A percentile compares a stretch with the other conserved stretches of the same genome.
These are phyloP conservation scores for Cladosporium sp. DNA, from an alignment of 2,329 filamentous ascomycete species.

Conservation along the genomic window DNA sequence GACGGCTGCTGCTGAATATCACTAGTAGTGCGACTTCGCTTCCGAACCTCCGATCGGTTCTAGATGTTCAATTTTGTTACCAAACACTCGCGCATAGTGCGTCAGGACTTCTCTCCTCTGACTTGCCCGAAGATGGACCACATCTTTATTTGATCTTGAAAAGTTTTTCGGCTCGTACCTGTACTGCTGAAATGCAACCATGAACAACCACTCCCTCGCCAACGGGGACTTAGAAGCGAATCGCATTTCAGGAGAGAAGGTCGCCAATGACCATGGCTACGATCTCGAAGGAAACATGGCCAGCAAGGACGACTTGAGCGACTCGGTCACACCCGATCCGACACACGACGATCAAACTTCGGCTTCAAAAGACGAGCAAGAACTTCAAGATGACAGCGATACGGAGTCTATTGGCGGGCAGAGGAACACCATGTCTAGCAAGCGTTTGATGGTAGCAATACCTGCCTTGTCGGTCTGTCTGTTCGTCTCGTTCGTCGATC, in stretches of 20 bases:
- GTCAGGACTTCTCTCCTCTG: background rate
- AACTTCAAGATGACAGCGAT: conserved; percentile 13
- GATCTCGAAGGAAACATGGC: background rate
- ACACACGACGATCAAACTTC: background rate
- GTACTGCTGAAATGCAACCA: background rate
- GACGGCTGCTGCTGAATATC: background rate
- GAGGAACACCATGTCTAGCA: conserved; percentile 17
- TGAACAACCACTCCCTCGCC: background rate
- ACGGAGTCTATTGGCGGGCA: conserved; percentile 19
- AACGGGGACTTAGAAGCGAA: background rate
- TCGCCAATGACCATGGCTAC: background rate
- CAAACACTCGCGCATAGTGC: background rate
- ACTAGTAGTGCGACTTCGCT: background rate
- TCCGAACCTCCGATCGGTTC: background rate
- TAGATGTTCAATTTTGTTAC: background rate
- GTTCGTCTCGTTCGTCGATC: conserved; percentile 20
- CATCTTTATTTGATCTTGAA: background rate
- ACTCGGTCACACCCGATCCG: background rate
- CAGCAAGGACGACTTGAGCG: background rate
- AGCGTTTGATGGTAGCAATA: conserved; percentile 20
- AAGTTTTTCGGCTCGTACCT: background rate
- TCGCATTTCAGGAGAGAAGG: background rate
- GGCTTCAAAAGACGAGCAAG: background rate
- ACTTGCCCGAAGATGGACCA: background rate
- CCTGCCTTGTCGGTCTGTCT: conserved; percentile 20